Evolutionary conservation across 164 flowering plant genomes (phyloP).

Genomic region (Magnolia sinica): DNA sequence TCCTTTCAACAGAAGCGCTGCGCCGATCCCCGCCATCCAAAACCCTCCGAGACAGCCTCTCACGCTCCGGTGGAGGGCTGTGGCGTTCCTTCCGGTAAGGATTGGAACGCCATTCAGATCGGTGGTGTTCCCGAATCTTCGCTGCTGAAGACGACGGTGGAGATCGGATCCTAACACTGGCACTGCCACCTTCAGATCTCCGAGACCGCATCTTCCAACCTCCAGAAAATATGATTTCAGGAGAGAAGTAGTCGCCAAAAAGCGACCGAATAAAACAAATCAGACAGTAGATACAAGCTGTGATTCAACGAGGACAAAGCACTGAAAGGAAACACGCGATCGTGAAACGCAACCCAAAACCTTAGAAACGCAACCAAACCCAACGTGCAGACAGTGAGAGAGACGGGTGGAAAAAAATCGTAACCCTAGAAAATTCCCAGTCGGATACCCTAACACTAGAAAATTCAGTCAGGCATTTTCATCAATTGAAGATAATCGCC

Average conservation of each 20-base stretch:
- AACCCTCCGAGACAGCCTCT: constrained; percentile 8
- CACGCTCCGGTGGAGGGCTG: constrained; percentile 10
- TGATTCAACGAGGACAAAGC: neutral
- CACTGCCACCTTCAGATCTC: neutral
- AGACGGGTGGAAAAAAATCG: neutral
- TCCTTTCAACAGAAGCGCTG: constrained; percentile 19
- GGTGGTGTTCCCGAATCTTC: constrained; percentile 6
- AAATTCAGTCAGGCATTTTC: neutral
- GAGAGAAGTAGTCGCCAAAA: neutral
- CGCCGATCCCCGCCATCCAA: constrained; percentile 7
- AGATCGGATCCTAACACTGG: constrained; percentile 6
- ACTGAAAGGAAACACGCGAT: neutral
- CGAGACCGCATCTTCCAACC: constrained; percentile 9
- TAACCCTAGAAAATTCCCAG: neutral
- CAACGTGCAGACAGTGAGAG: neutral
- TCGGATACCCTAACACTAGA: constrained; percentile 12
- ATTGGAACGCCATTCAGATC: constrained; percentile 9
- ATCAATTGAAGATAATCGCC: no score
- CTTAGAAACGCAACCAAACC: neutral
- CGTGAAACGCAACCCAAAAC: neutral
- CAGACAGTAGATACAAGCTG: neutral
- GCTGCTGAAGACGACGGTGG: constrained; percentile 9
- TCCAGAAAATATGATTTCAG: neutral
- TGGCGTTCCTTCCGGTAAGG: constrained; percentile 2
- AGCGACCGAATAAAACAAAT: neutral